These are phyloP conservation scores for Arthrobotrys sinensis DNA, from an alignment of 2,329 filamentous ascomycete species.

Conservation along the genomic window DNA sequence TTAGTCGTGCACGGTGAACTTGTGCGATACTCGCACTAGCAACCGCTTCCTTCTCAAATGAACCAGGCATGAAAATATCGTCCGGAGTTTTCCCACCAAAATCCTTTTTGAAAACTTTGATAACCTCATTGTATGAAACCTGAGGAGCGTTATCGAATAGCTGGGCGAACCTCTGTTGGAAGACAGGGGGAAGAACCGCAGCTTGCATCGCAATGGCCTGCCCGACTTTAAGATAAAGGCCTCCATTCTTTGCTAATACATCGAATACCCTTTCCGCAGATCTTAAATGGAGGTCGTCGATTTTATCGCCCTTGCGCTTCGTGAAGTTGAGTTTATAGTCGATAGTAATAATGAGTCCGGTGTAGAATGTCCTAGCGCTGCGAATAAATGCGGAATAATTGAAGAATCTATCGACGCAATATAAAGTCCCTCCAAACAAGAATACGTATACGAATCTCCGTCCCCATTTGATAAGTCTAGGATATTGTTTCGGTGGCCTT, in stretches of 20 bases:
- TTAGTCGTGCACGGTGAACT: constrained; percentile 91
- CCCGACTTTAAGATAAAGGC: constrained; percentile 95
- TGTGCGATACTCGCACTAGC: constrained; percentile 94
- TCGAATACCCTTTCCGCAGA: constrained; percentile 88
- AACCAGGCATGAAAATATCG: constrained; percentile 86
- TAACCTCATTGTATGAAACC: constrained; percentile 87
- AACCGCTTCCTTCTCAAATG: constrained; percentile 74
- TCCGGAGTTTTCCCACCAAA: constrained; percentile 84
- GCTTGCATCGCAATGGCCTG: constrained; percentile 99
- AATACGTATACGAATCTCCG: constrained; percentile 79
- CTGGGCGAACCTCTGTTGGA: constrained; percentile 92
- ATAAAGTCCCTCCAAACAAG: constrained; percentile 75
- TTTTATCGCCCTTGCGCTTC: constrained; percentile 69
- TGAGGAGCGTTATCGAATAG: constrained; percentile 99
- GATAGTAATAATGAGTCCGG: constrained; percentile 83
- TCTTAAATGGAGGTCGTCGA: constrained; percentile 80
- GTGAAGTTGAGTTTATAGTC: constrained; percentile 99
- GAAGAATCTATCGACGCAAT: constrained; percentile 79
- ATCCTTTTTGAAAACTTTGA: constrained; percentile 87
- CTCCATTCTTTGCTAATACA: constrained; percentile 87
- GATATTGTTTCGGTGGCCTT: constrained; percentile 77
- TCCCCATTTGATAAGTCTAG: constrained; percentile 80
- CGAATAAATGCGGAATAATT: constrained; percentile 86
- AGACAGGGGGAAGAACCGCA: constrained; percentile 91
- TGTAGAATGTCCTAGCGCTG: constrained; percentile 84